Conservation (phyloP, 2,329 filamentous ascomycete genomes). For the Fusarium mangiferae region DNA sequence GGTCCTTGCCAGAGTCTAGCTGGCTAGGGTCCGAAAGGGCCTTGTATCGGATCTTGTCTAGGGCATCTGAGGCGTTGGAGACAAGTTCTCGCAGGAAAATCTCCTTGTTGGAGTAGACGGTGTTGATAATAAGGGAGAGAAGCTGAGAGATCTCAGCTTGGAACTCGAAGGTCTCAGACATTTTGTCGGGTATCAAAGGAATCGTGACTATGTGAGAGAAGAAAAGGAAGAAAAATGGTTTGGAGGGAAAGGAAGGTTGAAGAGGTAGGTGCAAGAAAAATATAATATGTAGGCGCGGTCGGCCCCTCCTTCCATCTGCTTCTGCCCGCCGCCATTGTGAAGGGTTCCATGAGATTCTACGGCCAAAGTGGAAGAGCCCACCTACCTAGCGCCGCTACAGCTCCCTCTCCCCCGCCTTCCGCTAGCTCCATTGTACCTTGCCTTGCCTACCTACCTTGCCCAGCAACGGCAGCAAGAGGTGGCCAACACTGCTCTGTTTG, state of each 20-base stretch:
- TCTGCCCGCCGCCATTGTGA: constrained; percentile 43
- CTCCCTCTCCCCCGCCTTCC: constrained; percentile 24
- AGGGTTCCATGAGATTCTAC: constrained; percentile 61
- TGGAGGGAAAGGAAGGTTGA: constrained; percentile 41
- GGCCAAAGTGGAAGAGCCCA: constrained; percentile 42
- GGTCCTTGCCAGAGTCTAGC: constrained; percentile 97
- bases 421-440: not conserved
- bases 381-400: constrained; percentile 26
- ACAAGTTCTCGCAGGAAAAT: constrained; percentile 99
- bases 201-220: constrained; percentile 44
- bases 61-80: constrained; percentile 97
- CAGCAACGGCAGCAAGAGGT: constrained; percentile 11
- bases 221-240: constrained; percentile 33
- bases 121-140: constrained; percentile 99
- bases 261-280: constrained; percentile 50
- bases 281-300: constrained; percentile 38
- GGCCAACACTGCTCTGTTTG: constrained; percentile 23
- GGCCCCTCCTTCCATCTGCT: constrained; percentile 44
- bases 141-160: constrained; percentile 99
- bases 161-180: constrained; percentile 99
- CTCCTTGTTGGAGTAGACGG: constrained; percentile 99
- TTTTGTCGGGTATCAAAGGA: constrained; percentile 66
- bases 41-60: constrained; percentile 99
- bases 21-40: constrained; percentile 95
- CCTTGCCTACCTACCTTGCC: too few relatives aligned